A percentile compares a stretch with the other conserved stretches of the same genome.
These are phyloP conservation scores for Heracleum sosnowskyi DNA, from an alignment of 129 eudicot species.

Conservation along the genomic window DNA sequence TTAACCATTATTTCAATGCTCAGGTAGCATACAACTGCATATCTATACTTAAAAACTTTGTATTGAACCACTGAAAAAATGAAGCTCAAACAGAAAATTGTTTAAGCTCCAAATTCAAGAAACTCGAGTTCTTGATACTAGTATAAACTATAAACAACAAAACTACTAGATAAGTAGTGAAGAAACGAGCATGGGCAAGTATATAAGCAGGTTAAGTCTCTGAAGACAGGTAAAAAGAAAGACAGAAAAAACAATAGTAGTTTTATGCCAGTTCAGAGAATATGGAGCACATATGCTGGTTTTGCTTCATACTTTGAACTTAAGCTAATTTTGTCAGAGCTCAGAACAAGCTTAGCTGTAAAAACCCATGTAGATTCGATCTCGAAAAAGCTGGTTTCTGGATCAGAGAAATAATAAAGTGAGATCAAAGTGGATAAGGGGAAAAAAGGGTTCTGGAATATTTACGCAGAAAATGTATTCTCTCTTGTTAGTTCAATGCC, in stretches of 20 bases:
- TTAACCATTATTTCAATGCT: background rate
- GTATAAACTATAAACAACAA: background rate
- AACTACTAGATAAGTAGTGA: background rate
- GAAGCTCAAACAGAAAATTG: background rate
- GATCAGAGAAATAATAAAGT: background rate
- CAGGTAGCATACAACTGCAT: background rate
- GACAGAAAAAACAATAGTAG: background rate
- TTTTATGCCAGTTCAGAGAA: background rate
- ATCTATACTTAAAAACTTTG: background rate
- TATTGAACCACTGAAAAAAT: background rate
- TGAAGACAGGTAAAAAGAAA: too few relatives aligned
- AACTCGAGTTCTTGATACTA: background rate
- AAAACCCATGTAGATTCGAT: slow-evolving; percentile 50
- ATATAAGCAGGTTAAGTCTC: background rate
- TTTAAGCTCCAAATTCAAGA: background rate
- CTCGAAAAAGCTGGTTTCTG: slow-evolving; percentile 48
- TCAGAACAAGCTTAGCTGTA: slow-evolving; percentile 82
- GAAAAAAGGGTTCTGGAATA: background rate
- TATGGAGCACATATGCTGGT: background rate
- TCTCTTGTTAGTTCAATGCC: too few relatives aligned
- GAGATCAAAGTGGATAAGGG: background rate
- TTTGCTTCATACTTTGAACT: slow-evolving; percentile 20
- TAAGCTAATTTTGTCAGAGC: slow-evolving; percentile 38
- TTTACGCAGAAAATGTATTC: too few relatives aligned
- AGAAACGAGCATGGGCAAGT: background rate